Evolutionary conservation across 331 rosid species (phyloP), one percentile per base, ranked within the genome.

Genomic region (Stylosanthes scabra): DNA sequence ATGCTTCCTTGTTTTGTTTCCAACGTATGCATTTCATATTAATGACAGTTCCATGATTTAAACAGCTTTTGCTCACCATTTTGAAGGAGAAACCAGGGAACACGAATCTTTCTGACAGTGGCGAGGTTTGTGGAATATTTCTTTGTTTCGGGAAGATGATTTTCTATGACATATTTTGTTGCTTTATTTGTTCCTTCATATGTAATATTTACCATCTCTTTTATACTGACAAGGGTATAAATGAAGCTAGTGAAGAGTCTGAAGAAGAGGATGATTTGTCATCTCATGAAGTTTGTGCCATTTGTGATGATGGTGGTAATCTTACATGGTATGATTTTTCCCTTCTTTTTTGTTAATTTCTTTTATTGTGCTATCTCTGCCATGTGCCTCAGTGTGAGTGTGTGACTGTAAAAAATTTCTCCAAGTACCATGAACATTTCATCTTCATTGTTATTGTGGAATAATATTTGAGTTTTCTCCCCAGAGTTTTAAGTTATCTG

Each of bases 261-360:
- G 67, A 82, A 63, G 80, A 79, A 51, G 85, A 75, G 42, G 92
- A 73, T 34, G 89, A 78, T 2, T 69, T 82, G 62, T 91, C 83
- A 59, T 91, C 83, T 77, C 83, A 83, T 80, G 81, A 86, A 69
- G 97, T 86, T 66, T 95, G 99, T 79, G 90, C 91, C 4, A 29
- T 94, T 66, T 95, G 99, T 83, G 99, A 95, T 68, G 88, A 91
- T 50, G 97, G 97, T 28, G 99, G 97, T 50, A 15, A 70, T 1
- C 83, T 94, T 40, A 9, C 79, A 57, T 83, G 93, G 99, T 91
- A 88, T 67, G 86, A 27, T 59, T 66, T 3, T n/a, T n/a, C n/a
- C n/a, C n/a, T n/a, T n/a, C n/a, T 63, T 45, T 20, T 65, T 27
- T 45, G 51, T 39, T 51, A 79, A 42, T 44, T 46, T 37, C 11